phyloP scores from a whole-genome alignment of 345 rosid species.

The Ceriops decandra region DNA sequence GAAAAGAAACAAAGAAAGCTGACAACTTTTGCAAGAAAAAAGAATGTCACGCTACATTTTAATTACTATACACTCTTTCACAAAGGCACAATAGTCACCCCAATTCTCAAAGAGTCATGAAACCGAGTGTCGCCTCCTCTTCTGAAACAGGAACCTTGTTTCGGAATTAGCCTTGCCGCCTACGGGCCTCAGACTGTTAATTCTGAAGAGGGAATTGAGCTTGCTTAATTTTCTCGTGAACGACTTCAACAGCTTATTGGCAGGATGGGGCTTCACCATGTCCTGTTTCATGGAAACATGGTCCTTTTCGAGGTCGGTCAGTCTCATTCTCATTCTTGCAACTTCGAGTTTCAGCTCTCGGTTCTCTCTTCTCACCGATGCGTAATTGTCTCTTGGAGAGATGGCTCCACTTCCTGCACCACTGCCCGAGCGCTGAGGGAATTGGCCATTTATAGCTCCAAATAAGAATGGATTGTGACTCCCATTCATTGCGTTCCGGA shows the following conservation, averaged over 20 bases:
- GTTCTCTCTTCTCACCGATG: constrained; percentile 95
- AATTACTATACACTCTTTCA: constrained; percentile 32
- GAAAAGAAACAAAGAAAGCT: constrained; percentile 1
- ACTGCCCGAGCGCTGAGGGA: constrained; percentile 81
- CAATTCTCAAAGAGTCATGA: constrained; percentile 37
- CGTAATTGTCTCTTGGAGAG: constrained; percentile 93
- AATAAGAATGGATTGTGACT: constrained; percentile 75
- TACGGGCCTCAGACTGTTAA: constrained; percentile 50
- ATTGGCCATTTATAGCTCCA: constrained; percentile 53
- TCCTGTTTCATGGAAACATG: constrained; percentile 95
- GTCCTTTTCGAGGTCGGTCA: constrained; percentile 90
- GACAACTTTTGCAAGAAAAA: neutral
- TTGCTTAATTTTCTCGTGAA: constrained; percentile 74
- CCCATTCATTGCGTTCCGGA: constrained; percentile 91
- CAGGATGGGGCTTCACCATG: constrained; percentile 65
- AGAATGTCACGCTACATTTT: constrained; percentile 4
- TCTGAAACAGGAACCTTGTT: constrained; percentile 62
- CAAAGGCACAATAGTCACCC: neutral
- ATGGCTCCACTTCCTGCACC: constrained; percentile 97
- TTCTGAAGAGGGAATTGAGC: constrained; percentile 68
- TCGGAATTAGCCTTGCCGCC: constrained; percentile 55
- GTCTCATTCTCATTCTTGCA: constrained; percentile 97
- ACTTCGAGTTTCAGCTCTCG: constrained; percentile 94
- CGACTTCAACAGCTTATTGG: constrained; percentile 68
- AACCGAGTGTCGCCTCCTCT: constrained; percentile 75